Evolutionary conservation across 345 rosid genomes (phyloP).

Genomic region (Salix dunnii): DNA sequence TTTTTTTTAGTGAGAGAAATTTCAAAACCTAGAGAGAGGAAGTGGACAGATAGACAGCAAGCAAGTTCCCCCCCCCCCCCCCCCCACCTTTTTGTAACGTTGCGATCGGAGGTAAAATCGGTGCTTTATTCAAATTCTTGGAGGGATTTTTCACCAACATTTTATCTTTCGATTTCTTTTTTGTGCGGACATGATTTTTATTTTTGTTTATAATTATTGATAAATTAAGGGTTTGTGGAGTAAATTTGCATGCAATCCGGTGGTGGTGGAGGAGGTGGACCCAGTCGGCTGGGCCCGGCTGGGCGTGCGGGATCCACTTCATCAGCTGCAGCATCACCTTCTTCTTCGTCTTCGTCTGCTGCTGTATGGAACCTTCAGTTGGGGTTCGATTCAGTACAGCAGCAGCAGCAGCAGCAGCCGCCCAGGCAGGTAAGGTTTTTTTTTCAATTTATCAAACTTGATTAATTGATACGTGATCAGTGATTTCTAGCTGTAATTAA

Average conservation of each 20-base stretch:
- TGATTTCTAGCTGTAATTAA: constrained; percentile 26
- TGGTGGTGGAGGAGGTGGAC: constrained; percentile 69
- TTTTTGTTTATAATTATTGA: constrained; percentile 1
- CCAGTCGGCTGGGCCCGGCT: constrained; percentile 64
- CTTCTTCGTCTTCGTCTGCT: constrained; percentile 92
- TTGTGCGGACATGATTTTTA: not conserved
- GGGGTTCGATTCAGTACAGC: constrained; percentile 61
- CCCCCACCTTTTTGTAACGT: constrained; percentile 33
- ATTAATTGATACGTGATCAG: not conserved
- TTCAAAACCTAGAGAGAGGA: constrained; percentile 29
- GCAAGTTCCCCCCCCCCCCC: not conserved
- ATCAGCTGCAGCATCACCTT: constrained; percentile 81
- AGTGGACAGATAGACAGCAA: constrained; percentile 24
- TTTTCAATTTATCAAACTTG: not conserved
- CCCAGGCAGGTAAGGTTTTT: constrained; percentile 62
- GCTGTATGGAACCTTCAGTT: constrained; percentile 71
- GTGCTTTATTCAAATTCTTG: constrained; percentile 33
- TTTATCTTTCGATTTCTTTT: constrained; percentile 11
- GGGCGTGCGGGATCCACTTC: constrained; percentile 87
- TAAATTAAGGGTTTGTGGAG: constrained; percentile 3
- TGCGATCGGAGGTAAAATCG: constrained; percentile 51
- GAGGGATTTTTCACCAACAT: constrained; percentile 42
- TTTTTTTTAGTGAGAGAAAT: constrained; percentile 20
- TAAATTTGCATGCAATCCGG: constrained; percentile 75
- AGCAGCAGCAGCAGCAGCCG: constrained; percentile 57